phyloP scores from a whole-genome alignment of 2,329 filamentous ascomycete genomes.

The Elsinoe batatas region DNA sequence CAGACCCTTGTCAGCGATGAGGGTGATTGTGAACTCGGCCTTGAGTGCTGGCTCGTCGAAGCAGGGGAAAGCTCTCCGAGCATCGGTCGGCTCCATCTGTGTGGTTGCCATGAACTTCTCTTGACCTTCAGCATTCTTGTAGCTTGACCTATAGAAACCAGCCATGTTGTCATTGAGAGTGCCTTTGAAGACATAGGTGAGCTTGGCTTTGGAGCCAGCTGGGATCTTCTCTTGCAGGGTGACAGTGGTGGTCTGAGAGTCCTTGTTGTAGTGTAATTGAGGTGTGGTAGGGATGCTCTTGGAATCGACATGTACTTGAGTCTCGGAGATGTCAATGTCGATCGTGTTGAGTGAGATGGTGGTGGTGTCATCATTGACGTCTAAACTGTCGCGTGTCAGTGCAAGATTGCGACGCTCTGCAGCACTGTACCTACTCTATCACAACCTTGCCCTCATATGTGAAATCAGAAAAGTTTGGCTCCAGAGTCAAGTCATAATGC shows the following conservation, averaged over 20 bases:
- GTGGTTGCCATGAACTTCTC: conserved; percentile 78
- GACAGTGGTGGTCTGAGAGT: conserved; percentile 72
- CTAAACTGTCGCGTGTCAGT: conserved; percentile 43
- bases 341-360: conserved; percentile 81
- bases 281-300: conserved; percentile 51
- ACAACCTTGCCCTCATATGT: conserved; percentile 75
- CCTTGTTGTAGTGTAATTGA: conserved; percentile 62
- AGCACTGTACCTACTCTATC: conserved; percentile 55
- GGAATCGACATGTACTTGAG: conserved; percentile 55
- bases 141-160: conserved; percentile 92
- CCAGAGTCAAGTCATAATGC: conserved; percentile 85
- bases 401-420: background rate
- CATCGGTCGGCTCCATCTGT: conserved; percentile 96
- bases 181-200: conserved; percentile 70
- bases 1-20: conserved; percentile 80
- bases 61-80: conserved; percentile 84
- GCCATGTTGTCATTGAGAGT: conserved; percentile 90
- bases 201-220: conserved; percentile 65
- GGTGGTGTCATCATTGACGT: conserved; percentile 73
- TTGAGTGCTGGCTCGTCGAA: conserved; percentile 95
- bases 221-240: conserved; percentile 63
- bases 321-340: conserved; percentile 72
- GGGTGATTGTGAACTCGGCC: conserved; percentile 80
- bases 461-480: conserved; percentile 81
- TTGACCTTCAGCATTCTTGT: conserved; percentile 70